phyloP scores from a whole-genome alignment of 2,329 filamentous ascomycete genomes.

The Pestalotiopsis sp. region DNA sequence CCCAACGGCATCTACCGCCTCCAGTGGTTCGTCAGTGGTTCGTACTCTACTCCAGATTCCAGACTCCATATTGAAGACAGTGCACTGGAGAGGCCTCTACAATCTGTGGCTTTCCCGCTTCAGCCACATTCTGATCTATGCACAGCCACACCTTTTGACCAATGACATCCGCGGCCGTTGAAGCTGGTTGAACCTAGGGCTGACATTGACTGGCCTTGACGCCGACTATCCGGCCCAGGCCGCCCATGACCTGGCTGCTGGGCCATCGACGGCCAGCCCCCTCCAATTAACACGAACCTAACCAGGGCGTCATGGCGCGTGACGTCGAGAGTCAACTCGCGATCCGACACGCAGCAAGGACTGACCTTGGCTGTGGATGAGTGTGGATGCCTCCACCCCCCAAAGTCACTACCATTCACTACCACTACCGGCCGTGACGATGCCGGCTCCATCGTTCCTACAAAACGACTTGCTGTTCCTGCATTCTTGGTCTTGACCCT shows the following conservation, averaged over 20 bases:
- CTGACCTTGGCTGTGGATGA: constrained; percentile 2
- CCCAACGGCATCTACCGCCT: too few species aligned
- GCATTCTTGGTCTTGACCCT: background rate
- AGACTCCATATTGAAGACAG: too few species aligned
- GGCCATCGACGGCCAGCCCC: background rate
- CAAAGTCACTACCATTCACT: background rate
- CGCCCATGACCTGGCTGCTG: constrained; percentile 32
- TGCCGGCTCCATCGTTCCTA: background rate
- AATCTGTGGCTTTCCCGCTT: too few species aligned
- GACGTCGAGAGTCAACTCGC: background rate
- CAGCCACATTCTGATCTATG: background rate
- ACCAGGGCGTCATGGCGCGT: background rate
- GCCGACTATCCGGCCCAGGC: background rate
- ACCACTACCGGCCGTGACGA: background rate
- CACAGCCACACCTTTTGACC: background rate
- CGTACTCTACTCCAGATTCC: too few species aligned
- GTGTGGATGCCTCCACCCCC: background rate
- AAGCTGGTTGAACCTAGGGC: background rate
- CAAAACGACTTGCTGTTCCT: background rate
- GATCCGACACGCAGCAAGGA: constrained; percentile 3
- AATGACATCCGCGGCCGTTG: background rate
- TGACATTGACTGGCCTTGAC: background rate
- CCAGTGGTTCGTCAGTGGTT: too few species aligned
- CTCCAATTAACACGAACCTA: background rate
- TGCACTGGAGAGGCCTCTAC: too few species aligned